Evolutionary conservation across 371 early-diverging fungal genomes (phyloP).

Genomic region (Mucor mucedo): DNA sequence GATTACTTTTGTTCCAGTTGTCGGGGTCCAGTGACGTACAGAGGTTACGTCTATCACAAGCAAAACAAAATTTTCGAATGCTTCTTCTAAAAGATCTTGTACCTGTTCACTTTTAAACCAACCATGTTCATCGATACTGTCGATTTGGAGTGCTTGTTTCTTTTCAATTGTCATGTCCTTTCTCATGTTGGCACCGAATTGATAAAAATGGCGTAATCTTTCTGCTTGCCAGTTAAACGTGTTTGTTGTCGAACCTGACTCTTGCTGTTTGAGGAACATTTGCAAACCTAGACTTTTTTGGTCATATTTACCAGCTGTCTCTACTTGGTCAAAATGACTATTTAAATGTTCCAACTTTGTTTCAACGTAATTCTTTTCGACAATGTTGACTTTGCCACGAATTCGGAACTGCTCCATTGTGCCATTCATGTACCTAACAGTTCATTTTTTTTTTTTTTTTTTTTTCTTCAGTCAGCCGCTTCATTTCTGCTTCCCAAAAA

Average conservation of each 20-base stretch:
- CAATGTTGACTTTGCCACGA: constrained; percentile 21
- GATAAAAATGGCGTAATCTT: constrained; percentile 37
- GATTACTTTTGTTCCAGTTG: constrained; percentile 26
- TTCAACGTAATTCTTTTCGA: constrained; percentile 11
- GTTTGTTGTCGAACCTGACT: constrained; percentile 1
- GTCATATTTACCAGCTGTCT: not conserved
- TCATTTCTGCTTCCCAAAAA: not conserved
- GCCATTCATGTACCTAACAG: constrained; percentile 41
- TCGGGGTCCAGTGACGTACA: constrained; percentile 32
- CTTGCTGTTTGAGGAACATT: constrained; percentile 28
- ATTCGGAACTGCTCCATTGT: constrained; percentile 48
- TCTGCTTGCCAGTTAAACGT: constrained; percentile 46
- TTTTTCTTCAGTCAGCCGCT: too few relatives aligned
- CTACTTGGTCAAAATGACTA: not conserved
- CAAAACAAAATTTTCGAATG: constrained; percentile 44
- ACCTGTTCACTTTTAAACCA: constrained; percentile 32
- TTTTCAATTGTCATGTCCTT: constrained; percentile 10
- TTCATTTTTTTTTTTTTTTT: not conserved
- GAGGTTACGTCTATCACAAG: constrained; percentile 37
- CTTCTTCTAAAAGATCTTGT: constrained; percentile 35
- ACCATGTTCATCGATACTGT: constrained; percentile 23
- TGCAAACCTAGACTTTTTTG: constrained; percentile 25
- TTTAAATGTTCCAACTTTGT: constrained; percentile 15
- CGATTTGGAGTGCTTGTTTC: constrained; percentile 15
- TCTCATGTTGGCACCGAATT: constrained; percentile 15